A percentile compares a stretch with the other conserved stretches of the same genome.
Evolutionary conservation across 768 basidiomycete species (phyloP).

Genomic region (Tricholoma furcatifolium): DNA sequence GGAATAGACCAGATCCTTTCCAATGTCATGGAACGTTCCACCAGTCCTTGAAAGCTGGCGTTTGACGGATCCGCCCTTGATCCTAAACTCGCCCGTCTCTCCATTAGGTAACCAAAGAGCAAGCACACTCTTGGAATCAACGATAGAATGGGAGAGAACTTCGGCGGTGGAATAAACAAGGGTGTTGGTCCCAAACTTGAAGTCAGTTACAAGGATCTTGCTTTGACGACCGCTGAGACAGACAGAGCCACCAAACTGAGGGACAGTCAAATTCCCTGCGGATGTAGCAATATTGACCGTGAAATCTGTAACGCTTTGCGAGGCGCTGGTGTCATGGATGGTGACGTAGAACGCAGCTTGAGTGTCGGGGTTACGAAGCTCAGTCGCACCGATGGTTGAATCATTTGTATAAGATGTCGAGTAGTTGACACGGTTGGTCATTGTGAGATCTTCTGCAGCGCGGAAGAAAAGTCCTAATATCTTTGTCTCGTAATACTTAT

Average conservation of each 20-base stretch:
- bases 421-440: conserved; percentile 7
- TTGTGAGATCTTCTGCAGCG: conserved; percentile 9
- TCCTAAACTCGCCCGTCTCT: conserved; percentile 3
- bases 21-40: conserved; percentile 1
- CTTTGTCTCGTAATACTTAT: conserved; percentile 11
- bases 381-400: conserved; percentile 4
- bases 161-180: conserved; percentile 8
- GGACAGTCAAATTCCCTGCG: conserved; percentile 6
- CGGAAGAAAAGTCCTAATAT: conserved; percentile 9
- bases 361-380: conserved; percentile 6
- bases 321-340: conserved; percentile 6
- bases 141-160: conserved; percentile 8
- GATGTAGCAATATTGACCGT: conserved; percentile 5
- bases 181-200: background rate
- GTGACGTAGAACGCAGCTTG: conserved; percentile 5
- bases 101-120: conserved; percentile 7
- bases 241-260: conserved; percentile 6
- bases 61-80: conserved; percentile 5
- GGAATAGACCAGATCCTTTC: conserved; percentile 2
- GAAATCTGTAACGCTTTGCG: conserved; percentile 6
- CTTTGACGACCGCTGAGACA: conserved; percentile 9
- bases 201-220: conserved; percentile 10
- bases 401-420: conserved; percentile 7
- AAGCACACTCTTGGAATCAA: conserved; percentile 6
- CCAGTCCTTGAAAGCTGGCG: background rate